Base-by-base conservation (phyloP, 140 eudicot genomes). In the Cichorium intybus region DNA sequence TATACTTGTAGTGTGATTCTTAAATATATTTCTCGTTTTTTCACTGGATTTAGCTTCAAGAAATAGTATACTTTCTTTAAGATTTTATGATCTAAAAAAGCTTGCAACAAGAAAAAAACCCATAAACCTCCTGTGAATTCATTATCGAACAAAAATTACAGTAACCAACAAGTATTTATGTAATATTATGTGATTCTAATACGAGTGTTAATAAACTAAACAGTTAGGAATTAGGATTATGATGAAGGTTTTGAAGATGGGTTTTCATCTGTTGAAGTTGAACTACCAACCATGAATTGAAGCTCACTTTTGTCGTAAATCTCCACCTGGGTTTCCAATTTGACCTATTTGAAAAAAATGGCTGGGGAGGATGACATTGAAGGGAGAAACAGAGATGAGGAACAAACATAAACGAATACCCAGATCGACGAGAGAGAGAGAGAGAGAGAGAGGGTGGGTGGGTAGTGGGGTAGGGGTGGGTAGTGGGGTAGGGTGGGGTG, bases 261-360 rank as follows among this genome's bases (percentile, higher is more conserved):
- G 10, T 53, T 64, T 10, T 76, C 60, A 33, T 76, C 77, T 2
- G 48, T 31, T 1, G n/a, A n/a, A n/a, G n/a, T n/a, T n/a, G 72
- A 55, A 23, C 83, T 75, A n/a, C 86, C 80, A 66, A 56, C 86
- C 95, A 90, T 90, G 46, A 90, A 87, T 69, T 87, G 94, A 53
- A 79, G 83, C 81, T 87, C 97, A 62, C 83, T 74, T 67, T 90
- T 90, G 1, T 90, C 95, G 60, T 77, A 84, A 69, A 77, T 31
- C 79, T 79, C 90, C 76, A 84, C n/a, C n/a, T n/a, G n/a, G n/a
- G n/a, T n/a, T n/a, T n/a, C n/a, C n/a, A n/a, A n/a, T n/a, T n/a
- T n/a, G n/a, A n/a, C n/a, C n/a, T n/a, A n/a, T n/a, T n/a, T n/a
- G n/a, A n/a, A n/a, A n/a, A n/a, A n/a, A n/a, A n/a, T n/a, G n/a